Evolutionary conservation across 2,329 filamentous ascomycete genomes (phyloP), one percentile per base, ranked within the genome.

Genomic region (Ascocoryne sarcoides): DNA sequence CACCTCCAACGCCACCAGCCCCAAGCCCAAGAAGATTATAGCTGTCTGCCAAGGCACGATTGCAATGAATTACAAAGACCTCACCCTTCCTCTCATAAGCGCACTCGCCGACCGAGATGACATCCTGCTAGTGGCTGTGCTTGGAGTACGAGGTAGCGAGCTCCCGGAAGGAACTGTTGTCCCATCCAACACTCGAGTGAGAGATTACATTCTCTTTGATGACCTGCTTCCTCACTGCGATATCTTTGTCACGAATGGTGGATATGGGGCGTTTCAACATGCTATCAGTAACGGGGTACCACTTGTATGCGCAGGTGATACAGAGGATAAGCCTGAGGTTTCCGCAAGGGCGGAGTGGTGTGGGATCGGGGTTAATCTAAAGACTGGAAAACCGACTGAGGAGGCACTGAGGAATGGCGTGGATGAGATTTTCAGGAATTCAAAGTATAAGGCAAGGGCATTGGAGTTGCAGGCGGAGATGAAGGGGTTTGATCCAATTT

Each of bases 121-220:
- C 40, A 47, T 60, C 2, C 41, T 65, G 4, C 51, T 64, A 4
- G 53, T 65, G 5, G 63, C 53, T 2, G 57, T 56, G 0, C 52
- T 61, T 4, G 55, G 54, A 9, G 44, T 38, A 15, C 46, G 45
- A 12, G 58, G 59, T 1, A 47, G 52, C 9, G 48, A 40, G 5
- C 50, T 62, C 2, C 56, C 59, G 2, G 49, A 50, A 33, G 53
- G 53, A 7, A 43, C 55, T 3, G 23, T 45, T 2, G 46, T 63
- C 10, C 61, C 61, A 1, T 31, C 29, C 0, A 64, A 64, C 34
- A 52, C 55, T 2, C 48, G 59, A 18, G 57, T 62, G 4, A 56
- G 52, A n/a, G 58, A 62, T 32, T 65, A 55, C 38, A 54, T 65
- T 14, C 60, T 62, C 10, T 63, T 59, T 37, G 60, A 64, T 34